phyloP scores from a whole-genome alignment of 2,329 filamentous ascomycete genomes.

The Chrysosporium queenslandicum region DNA sequence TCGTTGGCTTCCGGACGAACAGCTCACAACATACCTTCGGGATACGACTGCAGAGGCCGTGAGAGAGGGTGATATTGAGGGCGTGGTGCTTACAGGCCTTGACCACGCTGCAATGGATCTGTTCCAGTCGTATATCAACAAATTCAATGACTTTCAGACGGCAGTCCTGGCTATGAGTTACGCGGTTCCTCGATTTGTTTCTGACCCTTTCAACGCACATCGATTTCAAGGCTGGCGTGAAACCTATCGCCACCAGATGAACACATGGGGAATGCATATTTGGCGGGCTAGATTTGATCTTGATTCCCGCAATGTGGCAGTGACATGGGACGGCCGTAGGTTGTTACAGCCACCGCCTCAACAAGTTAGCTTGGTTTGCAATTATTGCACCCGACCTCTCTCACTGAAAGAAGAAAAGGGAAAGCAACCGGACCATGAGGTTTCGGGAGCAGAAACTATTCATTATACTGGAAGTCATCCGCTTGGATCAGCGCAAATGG shows the following conservation, averaged over 20 bases:
- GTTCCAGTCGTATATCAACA: constrained; percentile 50
- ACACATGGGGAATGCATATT: constrained; percentile 51
- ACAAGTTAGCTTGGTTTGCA: constrained; percentile 50
- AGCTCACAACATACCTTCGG: constrained; percentile 45
- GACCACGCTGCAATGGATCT: constrained; percentile 49
- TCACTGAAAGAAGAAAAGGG: constrained; percentile 33
- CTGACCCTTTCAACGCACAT: constrained; percentile 42
- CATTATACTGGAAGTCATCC: constrained; percentile 31
- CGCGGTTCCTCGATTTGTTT: constrained; percentile 49
- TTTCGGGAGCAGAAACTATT: constrained; percentile 23
- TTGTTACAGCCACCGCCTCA: constrained; percentile 42
- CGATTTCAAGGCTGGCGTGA: constrained; percentile 53
- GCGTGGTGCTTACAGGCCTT: constrained; percentile 52
- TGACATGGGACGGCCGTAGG: constrained; percentile 41
- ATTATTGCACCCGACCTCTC: constrained; percentile 50
- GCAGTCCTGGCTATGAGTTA: constrained; percentile 51
- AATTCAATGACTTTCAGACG: constrained; percentile 53
- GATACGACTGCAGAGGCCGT: constrained; percentile 44
- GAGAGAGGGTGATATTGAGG: constrained; percentile 49
- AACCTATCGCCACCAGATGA: constrained; percentile 51
- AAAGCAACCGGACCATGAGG: constrained; percentile 16
- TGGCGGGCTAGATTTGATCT: constrained; percentile 52
- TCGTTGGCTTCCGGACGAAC: constrained; percentile 40
- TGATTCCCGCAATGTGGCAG: constrained; percentile 45
- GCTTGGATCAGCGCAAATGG: constrained; percentile 28